Evolutionary conservation across 257 asterid genomes (phyloP).

Genomic region (Striga asiatica): DNA sequence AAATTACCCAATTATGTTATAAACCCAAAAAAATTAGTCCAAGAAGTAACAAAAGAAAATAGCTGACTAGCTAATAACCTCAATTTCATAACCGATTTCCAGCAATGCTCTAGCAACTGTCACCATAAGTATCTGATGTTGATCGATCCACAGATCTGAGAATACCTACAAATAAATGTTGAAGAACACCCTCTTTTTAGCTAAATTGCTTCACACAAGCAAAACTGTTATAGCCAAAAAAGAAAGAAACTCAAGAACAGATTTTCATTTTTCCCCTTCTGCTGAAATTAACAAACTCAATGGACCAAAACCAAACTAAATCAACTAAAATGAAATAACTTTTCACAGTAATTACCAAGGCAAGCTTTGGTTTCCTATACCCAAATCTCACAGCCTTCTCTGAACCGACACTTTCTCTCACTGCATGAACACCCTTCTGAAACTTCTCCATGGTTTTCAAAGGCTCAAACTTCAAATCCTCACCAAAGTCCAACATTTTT

Average conservation of each 20-base stretch:
- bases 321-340: not conserved
- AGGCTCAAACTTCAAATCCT: constrained; percentile 57
- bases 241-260: not conserved
- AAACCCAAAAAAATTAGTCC: not conserved
- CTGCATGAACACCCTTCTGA: constrained; percentile 26
- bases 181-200: not conserved
- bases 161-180: constrained; percentile 40
- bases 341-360: not conserved
- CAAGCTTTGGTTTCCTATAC: constrained; percentile 29
- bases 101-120: constrained; percentile 56
- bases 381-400: constrained; percentile 48
- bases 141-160: constrained; percentile 61
- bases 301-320: not conserved
- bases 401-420: constrained; percentile 34
- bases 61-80: constrained; percentile 31
- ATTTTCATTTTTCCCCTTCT: not conserved
- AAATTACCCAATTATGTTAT: not conserved
- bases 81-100: constrained; percentile 75
- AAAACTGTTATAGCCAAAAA: not conserved
- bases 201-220: not conserved
- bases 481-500: constrained; percentile 73
- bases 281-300: not conserved
- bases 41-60: not conserved
- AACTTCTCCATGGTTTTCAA: constrained; percentile 41
- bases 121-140: constrained; percentile 70